These are phyloP conservation scores for Akanthomyces lecanii DNA, from an alignment of 2,329 filamentous ascomycete species.

Conservation along the genomic window DNA sequence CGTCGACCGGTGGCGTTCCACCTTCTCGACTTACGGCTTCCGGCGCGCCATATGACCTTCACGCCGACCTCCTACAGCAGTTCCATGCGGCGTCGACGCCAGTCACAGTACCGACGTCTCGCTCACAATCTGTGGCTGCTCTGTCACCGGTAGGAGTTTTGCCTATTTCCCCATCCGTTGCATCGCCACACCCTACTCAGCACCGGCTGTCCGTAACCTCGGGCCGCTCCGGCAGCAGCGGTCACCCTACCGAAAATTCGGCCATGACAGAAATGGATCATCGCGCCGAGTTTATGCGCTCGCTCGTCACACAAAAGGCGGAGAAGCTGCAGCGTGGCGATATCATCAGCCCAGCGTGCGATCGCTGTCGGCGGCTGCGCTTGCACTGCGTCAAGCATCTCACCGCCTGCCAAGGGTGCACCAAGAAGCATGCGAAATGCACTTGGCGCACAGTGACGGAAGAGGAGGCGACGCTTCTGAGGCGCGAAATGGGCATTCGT, in stretches of 20 bases:
- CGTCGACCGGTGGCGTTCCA: slow-evolving; percentile 27
- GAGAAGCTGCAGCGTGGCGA: slow-evolving; percentile 72
- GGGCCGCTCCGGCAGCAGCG: slow-evolving; percentile 19
- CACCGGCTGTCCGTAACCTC: slow-evolving; percentile 18
- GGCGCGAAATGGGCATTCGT: slow-evolving; percentile 25
- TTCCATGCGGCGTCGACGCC: slow-evolving; percentile 32
- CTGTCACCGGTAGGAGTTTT: slow-evolving; percentile 22
- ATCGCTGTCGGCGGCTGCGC: slow-evolving; percentile 73
- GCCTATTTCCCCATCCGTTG: slow-evolving; percentile 27
- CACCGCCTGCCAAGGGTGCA: slow-evolving; percentile 82
- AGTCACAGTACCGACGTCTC: slow-evolving; percentile 23
- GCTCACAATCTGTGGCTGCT: slow-evolving; percentile 27
- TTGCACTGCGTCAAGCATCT: slow-evolving; percentile 82
- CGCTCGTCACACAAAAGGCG: slow-evolving; percentile 68
- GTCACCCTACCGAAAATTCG: slow-evolving; percentile 18
- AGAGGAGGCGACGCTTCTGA: slow-evolving; percentile 51
- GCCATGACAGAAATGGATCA: slow-evolving; percentile 29
- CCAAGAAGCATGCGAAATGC: slow-evolving; percentile 86
- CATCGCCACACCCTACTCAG: slow-evolving; percentile 21
- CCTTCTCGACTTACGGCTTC: slow-evolving; percentile 22
- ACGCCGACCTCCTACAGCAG: slow-evolving; percentile 53
- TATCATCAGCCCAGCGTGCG: slow-evolving; percentile 74
- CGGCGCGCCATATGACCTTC: slow-evolving; percentile 42
- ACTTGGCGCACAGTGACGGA: slow-evolving; percentile 78
- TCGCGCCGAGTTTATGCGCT: slow-evolving; percentile 32